Percentiles rank a stretch among this genome's conserved stretches.
Conservation (phyloP, 2,329 filamentous ascomycete genomes). For the Penicillium sp. region DNA sequence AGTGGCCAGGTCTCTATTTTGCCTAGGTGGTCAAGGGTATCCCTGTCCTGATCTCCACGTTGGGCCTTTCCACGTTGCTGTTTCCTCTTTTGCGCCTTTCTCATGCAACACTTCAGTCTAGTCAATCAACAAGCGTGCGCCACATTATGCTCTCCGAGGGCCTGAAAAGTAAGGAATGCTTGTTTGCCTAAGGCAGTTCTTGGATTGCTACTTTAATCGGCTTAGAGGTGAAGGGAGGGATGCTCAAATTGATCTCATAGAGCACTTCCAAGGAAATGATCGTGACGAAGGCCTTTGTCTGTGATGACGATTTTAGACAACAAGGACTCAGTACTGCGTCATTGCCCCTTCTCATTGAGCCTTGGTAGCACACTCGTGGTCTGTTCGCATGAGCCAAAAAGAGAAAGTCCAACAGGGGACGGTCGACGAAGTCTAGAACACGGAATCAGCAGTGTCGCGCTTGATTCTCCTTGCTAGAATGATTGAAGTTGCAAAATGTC, state of each 20-base stretch:
- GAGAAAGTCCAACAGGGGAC: neutral
- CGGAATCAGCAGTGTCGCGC: neutral
- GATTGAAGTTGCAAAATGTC: neutral
- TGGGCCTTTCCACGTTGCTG: neutral
- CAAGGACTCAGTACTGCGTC: too few species aligned
- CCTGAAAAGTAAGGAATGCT: neutral
- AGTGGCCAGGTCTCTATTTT: neutral
- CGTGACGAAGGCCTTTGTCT: neutral
- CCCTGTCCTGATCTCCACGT: neutral
- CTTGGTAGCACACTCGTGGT: neutral
- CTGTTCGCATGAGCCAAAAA: neutral
- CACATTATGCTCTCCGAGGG: neutral
- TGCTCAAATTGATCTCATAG: too few species aligned
- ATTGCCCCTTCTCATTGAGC: too few species aligned
- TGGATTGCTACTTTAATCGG: neutral
- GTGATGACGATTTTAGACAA: too few species aligned
- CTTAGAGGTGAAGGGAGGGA: too few species aligned
- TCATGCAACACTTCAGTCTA: slow-evolving; percentile 4
- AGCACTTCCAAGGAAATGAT: neutral
- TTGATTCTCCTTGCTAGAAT: neutral
- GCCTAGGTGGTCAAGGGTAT: slow-evolving; percentile 1
- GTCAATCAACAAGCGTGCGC: neutral
- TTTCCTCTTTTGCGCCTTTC: neutral
- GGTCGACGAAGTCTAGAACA: neutral
- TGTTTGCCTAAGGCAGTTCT: neutral